Percentiles rank a stretch among this genome's conserved stretches.
Evolutionary conservation across 768 basidiomycete genomes (phyloP).

Genomic region (Lepiota brunneoincarnata): DNA sequence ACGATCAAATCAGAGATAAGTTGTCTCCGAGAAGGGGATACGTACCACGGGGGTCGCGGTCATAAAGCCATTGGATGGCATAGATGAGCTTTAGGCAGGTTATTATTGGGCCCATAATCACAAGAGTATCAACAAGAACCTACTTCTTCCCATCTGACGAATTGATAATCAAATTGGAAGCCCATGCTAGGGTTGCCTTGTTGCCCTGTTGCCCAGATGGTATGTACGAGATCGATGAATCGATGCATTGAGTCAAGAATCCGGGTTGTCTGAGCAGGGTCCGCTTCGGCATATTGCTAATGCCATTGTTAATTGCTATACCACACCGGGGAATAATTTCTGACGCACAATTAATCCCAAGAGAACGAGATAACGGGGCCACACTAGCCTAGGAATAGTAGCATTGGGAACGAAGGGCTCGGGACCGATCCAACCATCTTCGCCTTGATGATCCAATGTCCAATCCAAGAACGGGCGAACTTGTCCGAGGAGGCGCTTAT

Average conservation of each 20-base stretch:
- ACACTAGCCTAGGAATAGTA: constrained; percentile 34
- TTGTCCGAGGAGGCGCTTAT: constrained; percentile 35
- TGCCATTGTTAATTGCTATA: background rate
- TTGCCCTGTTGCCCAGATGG: constrained; percentile 32
- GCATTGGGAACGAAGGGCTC: constrained; percentile 35
- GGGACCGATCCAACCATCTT: constrained; percentile 42
- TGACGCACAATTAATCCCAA: constrained; percentile 33
- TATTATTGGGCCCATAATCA: background rate
- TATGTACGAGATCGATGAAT: constrained; percentile 31
- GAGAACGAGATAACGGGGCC: constrained; percentile 41
- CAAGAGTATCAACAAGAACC: background rate
- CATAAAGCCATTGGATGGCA: constrained; percentile 37
- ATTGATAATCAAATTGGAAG: constrained; percentile 42
- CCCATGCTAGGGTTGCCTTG: constrained; percentile 34
- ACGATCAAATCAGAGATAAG: background rate
- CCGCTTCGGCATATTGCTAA: constrained; percentile 44
- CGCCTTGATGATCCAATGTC: constrained; percentile 32
- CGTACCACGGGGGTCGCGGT: constrained; percentile 35
- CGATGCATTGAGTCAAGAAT: constrained; percentile 37
- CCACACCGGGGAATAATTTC: too few species aligned
- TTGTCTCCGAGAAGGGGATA: background rate
- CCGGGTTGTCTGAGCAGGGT: constrained; percentile 30
- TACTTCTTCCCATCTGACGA: constrained; percentile 41
- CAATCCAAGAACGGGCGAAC: constrained; percentile 37
- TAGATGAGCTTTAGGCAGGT: constrained; percentile 27